Base-by-base conservation (phyloP, 257 asterid species). In the Solanum paucissectum region DNA sequence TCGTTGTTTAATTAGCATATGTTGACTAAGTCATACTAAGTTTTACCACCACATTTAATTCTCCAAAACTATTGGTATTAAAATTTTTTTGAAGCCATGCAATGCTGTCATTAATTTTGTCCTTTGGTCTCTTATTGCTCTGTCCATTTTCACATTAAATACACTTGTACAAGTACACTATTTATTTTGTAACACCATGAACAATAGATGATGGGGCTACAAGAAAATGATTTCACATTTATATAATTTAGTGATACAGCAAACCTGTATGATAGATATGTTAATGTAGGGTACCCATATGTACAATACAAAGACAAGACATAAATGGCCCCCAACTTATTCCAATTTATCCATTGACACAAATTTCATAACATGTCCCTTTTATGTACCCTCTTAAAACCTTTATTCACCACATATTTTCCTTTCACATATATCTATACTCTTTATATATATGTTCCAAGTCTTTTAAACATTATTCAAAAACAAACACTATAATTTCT, bases 311-410 rank as follows among this genome's bases (percentile, higher is more conserved):
- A 7, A 62, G 46, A 71, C 32, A 89, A 40, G 88, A 88, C 91
- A 89, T 55, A 7, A 66, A 89, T 90, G 98, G 91, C 93, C 94
- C 92, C 33, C 68, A 73, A 36, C 69, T 42, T 86, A 71, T 66
- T 38, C 81, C 64, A 62, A 40, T 84, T n/a, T 91, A 60, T 83
- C 91, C 87, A 88, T 87, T 90, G 83, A 76, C 90, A 85, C 87
- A 86, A 90, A 92, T 90, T 46, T 90, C 93, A 91, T 89, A 89
- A 87, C 87, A 74, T 86, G 96, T 94, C 92, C 87, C 68, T 90
- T 89, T 91, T 93, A 89, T 86, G 95, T 91, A 27, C 25, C 85
- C 18, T 29, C 40, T 29, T 32, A n/a, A n/a, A 82, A 16, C 62
- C 42, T 29, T 49, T 82, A 55, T 86, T 83, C 92, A 94, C 94